phyloP scores from a whole-genome alignment of 2,329 filamentous ascomycete genomes.

The Xenosphaeropsis pyriputrescens region DNA sequence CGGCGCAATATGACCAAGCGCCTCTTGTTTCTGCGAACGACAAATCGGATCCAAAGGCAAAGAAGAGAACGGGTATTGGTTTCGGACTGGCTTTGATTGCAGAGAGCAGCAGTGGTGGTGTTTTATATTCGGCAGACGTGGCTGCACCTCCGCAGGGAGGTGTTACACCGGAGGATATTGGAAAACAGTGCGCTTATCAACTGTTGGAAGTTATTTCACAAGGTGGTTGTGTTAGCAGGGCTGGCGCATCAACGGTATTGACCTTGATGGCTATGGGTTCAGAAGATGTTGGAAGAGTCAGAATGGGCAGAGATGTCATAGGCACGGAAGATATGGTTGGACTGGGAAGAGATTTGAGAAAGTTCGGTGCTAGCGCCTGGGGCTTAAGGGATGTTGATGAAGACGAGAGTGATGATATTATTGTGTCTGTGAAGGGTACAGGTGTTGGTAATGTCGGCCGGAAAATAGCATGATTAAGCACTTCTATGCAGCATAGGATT shows the following conservation, averaged over 20 bases:
- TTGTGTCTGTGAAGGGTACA: constrained; percentile 82
- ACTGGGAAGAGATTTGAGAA: constrained; percentile 69
- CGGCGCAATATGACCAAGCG: constrained; percentile 59
- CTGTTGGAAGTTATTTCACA: constrained; percentile 69
- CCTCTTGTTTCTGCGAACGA: constrained; percentile 38
- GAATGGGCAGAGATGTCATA: constrained; percentile 68
- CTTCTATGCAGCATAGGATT: not conserved
- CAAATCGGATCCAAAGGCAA: constrained; percentile 37
- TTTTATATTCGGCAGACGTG: constrained; percentile 79
- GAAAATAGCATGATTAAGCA: constrained; percentile 50
- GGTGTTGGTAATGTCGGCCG: constrained; percentile 91
- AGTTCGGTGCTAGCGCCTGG: constrained; percentile 87
- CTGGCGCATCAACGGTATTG: constrained; percentile 61
- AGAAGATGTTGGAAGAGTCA: constrained; percentile 82
- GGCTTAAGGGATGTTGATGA: constrained; percentile 64
- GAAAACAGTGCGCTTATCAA: constrained; percentile 77
- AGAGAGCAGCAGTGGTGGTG: constrained; percentile 69
- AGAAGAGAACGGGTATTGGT: constrained; percentile 66
- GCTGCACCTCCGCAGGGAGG: constrained; percentile 63
- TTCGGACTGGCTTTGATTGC: constrained; percentile 87
- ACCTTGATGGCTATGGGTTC: constrained; percentile 96
- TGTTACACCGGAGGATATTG: constrained; percentile 78
- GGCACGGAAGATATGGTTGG: constrained; percentile 68
- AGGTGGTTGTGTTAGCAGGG: constrained; percentile 66
- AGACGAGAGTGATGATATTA: constrained; percentile 49